phyloP scores from a whole-genome alignment of 1,284 basidiomycete species.

The Tranzscheliella williamsii region DNA sequence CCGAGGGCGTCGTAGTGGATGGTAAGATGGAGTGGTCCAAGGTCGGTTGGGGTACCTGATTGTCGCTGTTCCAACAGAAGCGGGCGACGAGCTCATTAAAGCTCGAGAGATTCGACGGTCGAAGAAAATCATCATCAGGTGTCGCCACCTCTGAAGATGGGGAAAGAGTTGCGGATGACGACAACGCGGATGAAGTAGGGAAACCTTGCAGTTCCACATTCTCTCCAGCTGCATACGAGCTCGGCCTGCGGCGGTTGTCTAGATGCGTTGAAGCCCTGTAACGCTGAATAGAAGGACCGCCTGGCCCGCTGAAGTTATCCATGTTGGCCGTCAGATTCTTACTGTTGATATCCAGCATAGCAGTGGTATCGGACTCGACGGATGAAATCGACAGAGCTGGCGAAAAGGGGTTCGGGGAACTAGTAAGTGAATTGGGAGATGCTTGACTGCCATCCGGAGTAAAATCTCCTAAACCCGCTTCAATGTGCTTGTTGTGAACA shows the following conservation, averaged over 20 bases:
- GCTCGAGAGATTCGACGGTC: constrained; percentile 45
- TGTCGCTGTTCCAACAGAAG: constrained; percentile 54
- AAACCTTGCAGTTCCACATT: constrained; percentile 29
- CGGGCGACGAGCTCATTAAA: constrained; percentile 51
- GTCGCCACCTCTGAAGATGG: constrained; percentile 36
- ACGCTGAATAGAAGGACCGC: constrained; percentile 12
- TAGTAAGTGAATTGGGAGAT: constrained; percentile 43
- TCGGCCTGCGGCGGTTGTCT: constrained; percentile 11
- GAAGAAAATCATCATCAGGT: constrained; percentile 38
- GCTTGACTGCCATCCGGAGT: constrained; percentile 41
- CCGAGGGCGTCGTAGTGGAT: constrained; percentile 21
- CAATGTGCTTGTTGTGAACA: constrained; percentile 27
- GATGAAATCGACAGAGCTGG: constrained; percentile 43
- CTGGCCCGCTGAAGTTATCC: constrained; percentile 13
- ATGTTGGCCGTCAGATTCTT: constrained; percentile 12
- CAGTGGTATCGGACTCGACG: constrained; percentile 46
- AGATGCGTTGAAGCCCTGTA: constrained; percentile 23
- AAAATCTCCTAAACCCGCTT: constrained; percentile 39
- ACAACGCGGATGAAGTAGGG: constrained; percentile 22
- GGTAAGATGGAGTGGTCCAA: constrained; percentile 10
- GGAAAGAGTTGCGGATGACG: constrained; percentile 30
- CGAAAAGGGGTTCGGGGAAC: constrained; percentile 47
- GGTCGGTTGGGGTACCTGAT: constrained; percentile 25
- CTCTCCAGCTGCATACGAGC: constrained; percentile 21
- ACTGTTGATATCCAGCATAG: constrained; percentile 15